Evolutionary conservation across 192 early-diverging fungal species (phyloP), one percentile per base, ranked within the genome.

Genomic region (Mortierella antarctica): DNA sequence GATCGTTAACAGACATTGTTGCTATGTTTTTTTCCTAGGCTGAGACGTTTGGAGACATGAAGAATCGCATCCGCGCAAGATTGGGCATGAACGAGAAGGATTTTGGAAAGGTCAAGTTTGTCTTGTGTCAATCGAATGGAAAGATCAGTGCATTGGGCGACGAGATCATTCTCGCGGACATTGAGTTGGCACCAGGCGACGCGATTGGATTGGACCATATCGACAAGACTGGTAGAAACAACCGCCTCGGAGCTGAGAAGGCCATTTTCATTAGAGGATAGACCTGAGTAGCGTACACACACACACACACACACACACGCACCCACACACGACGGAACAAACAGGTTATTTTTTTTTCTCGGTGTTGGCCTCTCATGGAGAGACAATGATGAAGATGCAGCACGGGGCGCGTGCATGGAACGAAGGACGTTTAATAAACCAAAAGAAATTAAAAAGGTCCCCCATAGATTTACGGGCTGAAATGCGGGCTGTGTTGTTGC

Each of bases 21-120:
- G 40, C 23, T 42, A n/a, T 31, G 2, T 42, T 17, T 50, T 17
- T 50, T 4, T 17, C 20, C 0, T 48, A 91, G 86, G 92, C 86
- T 61, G 95, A 97, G 73, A 20, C 70, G 39, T 89, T 94, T 72
- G 53, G 82, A 12, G 90, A 89, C 5, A 92, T 93, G 39, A 94
- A 92, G 88, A 68, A 71, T 60, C 88, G 96, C 10, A 84, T 98
- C 65, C 90, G 89, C 65, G 75, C 58, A 71, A 82, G 90, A 54
- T 84, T 93, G 23, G 94, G 94, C 11, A 87, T 94, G 89, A 87
- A 86, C 69, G 94, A 96, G 60, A 95, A 94, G 85, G 96, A 98
- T 45, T 93, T 93, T 68, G 86, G 77, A 1, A 92, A 91, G 67
- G 82, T 92, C 54, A 93, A 90, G 62, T 82, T 89, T 74, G 39